Percentiles rank a stretch among this genome's conserved stretches.
These are phyloP conservation scores for Pythium vanterpoolii DNA, from an alignment of 352 stramenopile genomes.

Conservation along the genomic window DNA sequence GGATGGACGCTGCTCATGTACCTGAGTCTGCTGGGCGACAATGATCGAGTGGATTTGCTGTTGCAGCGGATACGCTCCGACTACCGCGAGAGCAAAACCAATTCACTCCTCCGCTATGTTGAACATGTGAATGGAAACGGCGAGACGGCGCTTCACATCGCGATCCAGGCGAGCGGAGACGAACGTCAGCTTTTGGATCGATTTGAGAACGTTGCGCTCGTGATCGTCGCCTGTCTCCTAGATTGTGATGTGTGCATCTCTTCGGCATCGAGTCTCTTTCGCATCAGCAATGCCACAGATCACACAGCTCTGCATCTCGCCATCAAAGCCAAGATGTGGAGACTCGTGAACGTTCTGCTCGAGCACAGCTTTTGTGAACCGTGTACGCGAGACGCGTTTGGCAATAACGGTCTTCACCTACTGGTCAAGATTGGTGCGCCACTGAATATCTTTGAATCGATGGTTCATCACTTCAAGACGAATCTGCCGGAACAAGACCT, in stretches of 20 bases:
- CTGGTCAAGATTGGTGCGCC: slow-evolving; percentile 59
- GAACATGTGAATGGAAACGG: slow-evolving; percentile 57
- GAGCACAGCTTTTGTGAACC: slow-evolving; percentile 41
- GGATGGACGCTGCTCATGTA: slow-evolving; percentile 74
- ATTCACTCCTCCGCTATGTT: slow-evolving; percentile 39
- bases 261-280: not conserved
- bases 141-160: slow-evolving; percentile 68
- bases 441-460: slow-evolving; percentile 31
- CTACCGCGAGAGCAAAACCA: slow-evolving; percentile 5
- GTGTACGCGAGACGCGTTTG: slow-evolving; percentile 37
- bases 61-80: slow-evolving; percentile 18
- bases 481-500: not conserved
- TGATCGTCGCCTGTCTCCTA: slow-evolving; percentile 33
- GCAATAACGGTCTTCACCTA: slow-evolving; percentile 60
- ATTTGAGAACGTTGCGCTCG: slow-evolving; percentile 32
- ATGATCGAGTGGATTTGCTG: slow-evolving; percentile 38
- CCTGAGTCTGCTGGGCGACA: slow-evolving; percentile 45
- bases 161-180: slow-evolving; percentile 42
- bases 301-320: slow-evolving; percentile 60
- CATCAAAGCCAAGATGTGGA: slow-evolving; percentile 58
- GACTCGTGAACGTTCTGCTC: slow-evolving; percentile 49
- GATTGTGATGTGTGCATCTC: not conserved
- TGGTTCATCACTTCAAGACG: slow-evolving; percentile 25
- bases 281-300: slow-evolving; percentile 36
- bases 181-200: slow-evolving; percentile 3